These are phyloP conservation scores for Gyromitra esculenta DNA, from an alignment of 2,329 filamentous ascomycete species.

Conservation along the genomic window DNA sequence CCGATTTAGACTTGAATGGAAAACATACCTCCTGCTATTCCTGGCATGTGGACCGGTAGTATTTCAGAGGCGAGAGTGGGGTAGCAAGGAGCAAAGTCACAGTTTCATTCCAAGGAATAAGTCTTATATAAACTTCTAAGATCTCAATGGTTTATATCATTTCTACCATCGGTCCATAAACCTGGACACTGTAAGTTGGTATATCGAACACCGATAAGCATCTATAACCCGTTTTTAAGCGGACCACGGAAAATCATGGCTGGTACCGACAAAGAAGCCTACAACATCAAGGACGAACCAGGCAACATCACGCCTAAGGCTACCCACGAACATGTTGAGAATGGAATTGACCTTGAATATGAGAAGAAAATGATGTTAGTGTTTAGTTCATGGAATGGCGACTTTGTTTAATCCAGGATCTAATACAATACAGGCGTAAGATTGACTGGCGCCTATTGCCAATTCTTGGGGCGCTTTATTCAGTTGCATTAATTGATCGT, in stretches of 20 bases:
- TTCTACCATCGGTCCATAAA: background rate
- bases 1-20: conserved; percentile 2
- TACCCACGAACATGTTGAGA: conserved; percentile 28
- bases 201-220: background rate
- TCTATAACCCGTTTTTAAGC: background rate
- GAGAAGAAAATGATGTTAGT: conserved; percentile 53
- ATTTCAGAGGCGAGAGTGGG: background rate
- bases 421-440: conserved; percentile 43
- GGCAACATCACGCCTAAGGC: conserved; percentile 4
- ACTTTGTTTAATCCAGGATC: background rate
- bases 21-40: conserved; percentile 7
- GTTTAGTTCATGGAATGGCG: background rate
- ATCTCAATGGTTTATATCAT: background rate
- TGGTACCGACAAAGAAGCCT: conserved; percentile 33
- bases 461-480: conserved; percentile 54
- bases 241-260: conserved; percentile 15
- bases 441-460: conserved; percentile 53
- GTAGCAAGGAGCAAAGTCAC: background rate
- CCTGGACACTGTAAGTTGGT: background rate
- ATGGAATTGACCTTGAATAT: conserved; percentile 48
- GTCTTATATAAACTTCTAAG: conserved; percentile 28
- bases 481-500: conserved; percentile 53
- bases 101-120: background rate
- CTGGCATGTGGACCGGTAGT: conserved; percentile 2
- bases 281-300: conserved; percentile 9